phyloP scores from a whole-genome alignment of 108 stramenopile species.

The Mediolabrus comicus region DNA sequence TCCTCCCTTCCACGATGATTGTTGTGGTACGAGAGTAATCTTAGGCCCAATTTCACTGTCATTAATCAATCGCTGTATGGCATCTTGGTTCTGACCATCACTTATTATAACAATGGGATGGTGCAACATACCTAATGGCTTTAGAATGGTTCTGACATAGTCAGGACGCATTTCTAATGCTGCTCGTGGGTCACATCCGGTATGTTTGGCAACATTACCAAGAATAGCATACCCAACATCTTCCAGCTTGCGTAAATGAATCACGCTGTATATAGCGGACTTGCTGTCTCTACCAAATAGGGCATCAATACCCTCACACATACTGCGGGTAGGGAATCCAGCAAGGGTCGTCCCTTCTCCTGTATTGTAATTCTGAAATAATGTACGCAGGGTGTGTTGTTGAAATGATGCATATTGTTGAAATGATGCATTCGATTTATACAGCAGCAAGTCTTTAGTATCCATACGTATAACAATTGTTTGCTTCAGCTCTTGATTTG shows the following conservation, averaged over 20 bases:
- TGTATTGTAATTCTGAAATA: slow-evolving; percentile 34
- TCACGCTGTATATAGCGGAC: slow-evolving; percentile 9
- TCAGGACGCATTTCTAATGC: slow-evolving; percentile 46
- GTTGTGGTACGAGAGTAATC: slow-evolving; percentile 17
- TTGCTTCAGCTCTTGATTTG: not conserved
- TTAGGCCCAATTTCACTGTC: slow-evolving; percentile 40
- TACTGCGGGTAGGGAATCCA: not conserved
- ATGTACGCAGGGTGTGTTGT: not conserved
- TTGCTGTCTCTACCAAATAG: slow-evolving; percentile 4
- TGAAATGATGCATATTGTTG: not conserved
- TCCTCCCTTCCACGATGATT: slow-evolving; percentile 33
- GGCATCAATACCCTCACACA: slow-evolving; percentile 15
- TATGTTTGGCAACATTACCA: not conserved
- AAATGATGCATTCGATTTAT: not conserved
- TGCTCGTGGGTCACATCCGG: slow-evolving; percentile 41
- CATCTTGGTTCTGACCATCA: slow-evolving; percentile 15
- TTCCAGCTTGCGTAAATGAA: slow-evolving; percentile 7
- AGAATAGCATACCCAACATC: slow-evolving; percentile 3
- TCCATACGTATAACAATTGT: slow-evolving; percentile 3
- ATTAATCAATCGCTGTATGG: slow-evolving; percentile 4
- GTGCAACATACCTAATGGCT: slow-evolving; percentile 28
- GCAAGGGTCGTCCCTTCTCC: slow-evolving; percentile 10
- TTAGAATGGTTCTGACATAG: slow-evolving; percentile 29
- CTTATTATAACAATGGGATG: slow-evolving; percentile 35
- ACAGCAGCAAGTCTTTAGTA: slow-evolving; percentile 9